These are phyloP conservation scores for Immersiella caudata DNA, from an alignment of 495 filamentous ascomycete species.

Conservation along the genomic window DNA sequence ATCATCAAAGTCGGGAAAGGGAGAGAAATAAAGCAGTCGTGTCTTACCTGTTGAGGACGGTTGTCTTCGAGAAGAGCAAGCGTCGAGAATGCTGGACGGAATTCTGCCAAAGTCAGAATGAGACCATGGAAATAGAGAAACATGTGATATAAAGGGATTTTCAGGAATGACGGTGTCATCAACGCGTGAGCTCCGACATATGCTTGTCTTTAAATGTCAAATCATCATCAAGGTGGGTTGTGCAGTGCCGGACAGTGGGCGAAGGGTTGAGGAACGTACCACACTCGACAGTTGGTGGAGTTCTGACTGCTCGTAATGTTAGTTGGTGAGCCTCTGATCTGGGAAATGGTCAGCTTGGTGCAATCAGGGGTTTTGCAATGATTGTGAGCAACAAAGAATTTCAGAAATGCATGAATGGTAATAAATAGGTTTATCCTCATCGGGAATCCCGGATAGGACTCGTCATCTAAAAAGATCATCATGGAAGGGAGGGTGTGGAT, in stretches of 20 bases:
- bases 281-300: background rate
- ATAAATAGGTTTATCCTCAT: constrained; percentile 71
- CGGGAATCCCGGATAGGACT: constrained; percentile 81
- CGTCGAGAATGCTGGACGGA: background rate
- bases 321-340: constrained; percentile 1
- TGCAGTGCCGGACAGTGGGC: background rate
- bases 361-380: background rate
- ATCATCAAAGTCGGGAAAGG: constrained; percentile 49
- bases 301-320: background rate
- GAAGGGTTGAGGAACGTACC: constrained; percentile 26
- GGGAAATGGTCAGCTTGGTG: constrained; percentile 22
- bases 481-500: constrained; percentile 36
- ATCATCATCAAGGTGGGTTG: constrained; percentile 62
- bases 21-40: background rate
- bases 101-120: constrained; percentile 30
- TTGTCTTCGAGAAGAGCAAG: background rate
- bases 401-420: constrained; percentile 86
- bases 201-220: constrained; percentile 74
- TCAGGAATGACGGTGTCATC: constrained; percentile 61
- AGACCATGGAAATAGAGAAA: constrained; percentile 2
- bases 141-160: constrained; percentile 33
- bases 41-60: constrained; percentile 25
- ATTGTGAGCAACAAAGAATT: constrained; percentile 9
- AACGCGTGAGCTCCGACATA: constrained; percentile 77
- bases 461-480: constrained; percentile 82